Evolutionary conservation across 148 eudicot genomes (phyloP).

Genomic region (Linanthus parryae): DNA sequence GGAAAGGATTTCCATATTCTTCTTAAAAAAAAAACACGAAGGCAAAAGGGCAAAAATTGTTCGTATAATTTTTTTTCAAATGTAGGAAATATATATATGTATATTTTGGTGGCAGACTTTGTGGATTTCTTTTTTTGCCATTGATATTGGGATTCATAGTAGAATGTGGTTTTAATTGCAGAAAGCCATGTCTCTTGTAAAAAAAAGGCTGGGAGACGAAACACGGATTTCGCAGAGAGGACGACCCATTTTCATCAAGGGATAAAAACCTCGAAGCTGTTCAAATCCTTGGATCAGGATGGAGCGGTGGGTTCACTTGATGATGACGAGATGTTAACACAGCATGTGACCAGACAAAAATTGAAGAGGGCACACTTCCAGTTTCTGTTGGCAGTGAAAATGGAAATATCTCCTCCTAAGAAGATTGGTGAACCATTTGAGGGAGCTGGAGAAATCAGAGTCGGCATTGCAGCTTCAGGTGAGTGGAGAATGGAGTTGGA

Average conservation of each 20-base stretch:
- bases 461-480: slow-evolving; percentile 2
- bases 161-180: no score
- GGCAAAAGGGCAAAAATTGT: no score
- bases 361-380: slow-evolving; percentile 9
- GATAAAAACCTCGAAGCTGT: slow-evolving; percentile 29
- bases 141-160: no score
- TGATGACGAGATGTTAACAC: slow-evolving; percentile 8
- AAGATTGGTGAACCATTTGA: slow-evolving; percentile 6
- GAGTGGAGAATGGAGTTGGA: slow-evolving; percentile 25
- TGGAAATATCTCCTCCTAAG: slow-evolving; percentile 3
- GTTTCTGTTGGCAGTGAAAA: slow-evolving; percentile 14
- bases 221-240: no score
- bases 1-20: no score
- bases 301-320: slow-evolving; percentile 11
- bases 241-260: slow-evolving; percentile 1
- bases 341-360: slow-evolving; percentile 14
- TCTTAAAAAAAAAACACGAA: no score
- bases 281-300: no score
- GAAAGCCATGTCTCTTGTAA: slow-evolving; percentile 49
- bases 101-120: no score
- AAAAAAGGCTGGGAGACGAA: slow-evolving; percentile 28
- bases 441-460: slow-evolving; percentile 8
- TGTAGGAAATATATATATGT: no score
- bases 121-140: no score
- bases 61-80: no score